Percentiles rank a stretch among this genome's conserved stretches.
Conservation (phyloP, 805 yeast species). For the Candida krabiensis region DNA sequence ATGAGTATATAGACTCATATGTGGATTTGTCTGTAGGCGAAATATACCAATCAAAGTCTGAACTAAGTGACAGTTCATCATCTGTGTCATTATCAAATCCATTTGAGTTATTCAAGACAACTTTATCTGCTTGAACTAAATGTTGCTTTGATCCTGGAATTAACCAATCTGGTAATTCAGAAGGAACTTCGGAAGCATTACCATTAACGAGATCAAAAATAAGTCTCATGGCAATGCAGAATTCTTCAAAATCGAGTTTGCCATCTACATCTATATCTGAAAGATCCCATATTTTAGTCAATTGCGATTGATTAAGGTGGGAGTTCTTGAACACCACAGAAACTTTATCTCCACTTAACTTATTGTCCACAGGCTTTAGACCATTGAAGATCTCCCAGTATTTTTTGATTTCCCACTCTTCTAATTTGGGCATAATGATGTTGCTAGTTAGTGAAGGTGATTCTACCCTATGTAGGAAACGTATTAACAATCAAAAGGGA, state of each 20-base stretch:
- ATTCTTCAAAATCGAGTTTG: conserved; percentile 91
- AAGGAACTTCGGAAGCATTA: conserved; percentile 55
- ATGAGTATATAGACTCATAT: conserved; percentile 75
- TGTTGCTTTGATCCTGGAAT: conserved; percentile 88
- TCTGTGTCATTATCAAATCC: conserved; percentile 51
- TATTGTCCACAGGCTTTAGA: conserved; percentile 75
- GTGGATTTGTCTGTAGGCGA: conserved; percentile 80
- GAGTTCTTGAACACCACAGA: conserved; percentile 87
- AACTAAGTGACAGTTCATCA: conserved; percentile 58
- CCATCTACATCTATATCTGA: conserved; percentile 95
- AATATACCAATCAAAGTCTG: conserved; percentile 94
- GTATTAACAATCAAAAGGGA: too few species aligned
- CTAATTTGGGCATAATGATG: conserved; percentile 58
- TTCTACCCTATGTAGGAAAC: too few species aligned
- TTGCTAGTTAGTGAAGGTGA: background rate
- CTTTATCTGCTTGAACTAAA: conserved; percentile 78
- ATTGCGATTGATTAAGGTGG: conserved; percentile 71
- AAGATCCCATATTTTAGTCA: conserved; percentile 85
- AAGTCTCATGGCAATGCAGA: conserved; percentile 94
- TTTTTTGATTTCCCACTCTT: conserved; percentile 94
- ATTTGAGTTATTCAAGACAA: conserved; percentile 40
- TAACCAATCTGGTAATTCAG: conserved; percentile 83
- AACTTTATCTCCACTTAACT: conserved; percentile 81
- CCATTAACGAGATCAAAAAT: conserved; percentile 91
- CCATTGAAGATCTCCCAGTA: conserved; percentile 98